Conservation (phyloP, 768 basidiomycete genomes). For the Leucogyrophana mollusca region DNA sequence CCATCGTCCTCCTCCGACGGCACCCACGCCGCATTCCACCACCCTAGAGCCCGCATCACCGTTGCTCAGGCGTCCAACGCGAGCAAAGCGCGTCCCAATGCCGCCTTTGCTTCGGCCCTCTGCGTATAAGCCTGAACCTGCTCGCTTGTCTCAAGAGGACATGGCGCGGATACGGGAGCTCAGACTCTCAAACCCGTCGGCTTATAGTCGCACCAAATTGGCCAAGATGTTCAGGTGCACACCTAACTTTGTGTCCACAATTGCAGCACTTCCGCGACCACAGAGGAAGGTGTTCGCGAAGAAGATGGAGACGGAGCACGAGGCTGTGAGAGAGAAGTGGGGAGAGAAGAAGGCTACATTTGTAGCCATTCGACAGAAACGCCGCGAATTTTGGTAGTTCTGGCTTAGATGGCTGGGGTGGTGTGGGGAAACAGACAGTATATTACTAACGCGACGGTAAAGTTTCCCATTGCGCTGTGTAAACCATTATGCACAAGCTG, state of each 20-base stretch:
- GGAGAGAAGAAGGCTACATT: slow-evolving; percentile 65
- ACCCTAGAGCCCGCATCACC: slow-evolving; percentile 72
- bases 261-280: slow-evolving; percentile 60
- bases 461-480: neutral
- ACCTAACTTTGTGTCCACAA: slow-evolving; percentile 58
- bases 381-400: slow-evolving; percentile 70
- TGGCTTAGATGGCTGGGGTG: neutral
- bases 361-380: slow-evolving; percentile 63
- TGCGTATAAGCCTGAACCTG: slow-evolving; percentile 27
- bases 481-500: slow-evolving; percentile 1
- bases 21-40: slow-evolving; percentile 70
- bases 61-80: slow-evolving; percentile 46
- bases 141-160: slow-evolving; percentile 49
- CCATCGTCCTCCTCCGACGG: slow-evolving; percentile 80
- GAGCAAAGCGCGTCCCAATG: slow-evolving; percentile 29
- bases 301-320: slow-evolving; percentile 47
- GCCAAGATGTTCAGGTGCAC: slow-evolving; percentile 78
- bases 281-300: slow-evolving; percentile 42
- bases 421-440: neutral
- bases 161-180: slow-evolving; percentile 59
- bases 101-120: slow-evolving; percentile 51
- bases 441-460: neutral
- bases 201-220: slow-evolving; percentile 63
- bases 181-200: slow-evolving; percentile 52
- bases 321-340: slow-evolving; percentile 55